Percentiles rank a stretch among this genome's conserved stretches.
These are phyloP conservation scores for Cytidiella melzeri DNA, from an alignment of 768 basidiomycete genomes.

Conservation along the genomic window DNA sequence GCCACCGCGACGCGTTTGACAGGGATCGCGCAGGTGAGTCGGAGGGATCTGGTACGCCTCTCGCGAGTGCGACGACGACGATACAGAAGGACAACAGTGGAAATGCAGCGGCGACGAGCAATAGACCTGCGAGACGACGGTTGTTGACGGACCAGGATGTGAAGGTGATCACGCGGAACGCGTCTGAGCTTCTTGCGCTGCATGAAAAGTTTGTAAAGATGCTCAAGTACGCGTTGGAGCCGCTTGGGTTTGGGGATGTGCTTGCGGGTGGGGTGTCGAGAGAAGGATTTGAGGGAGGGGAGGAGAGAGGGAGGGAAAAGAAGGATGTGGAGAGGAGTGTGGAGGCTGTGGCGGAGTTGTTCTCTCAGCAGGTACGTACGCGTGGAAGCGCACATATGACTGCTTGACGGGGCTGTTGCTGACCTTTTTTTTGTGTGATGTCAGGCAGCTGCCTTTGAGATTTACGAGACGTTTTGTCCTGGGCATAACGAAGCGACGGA, in stretches of 20 bases:
- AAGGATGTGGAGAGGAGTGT: slow-evolving; percentile 21
- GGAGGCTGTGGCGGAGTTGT: slow-evolving; percentile 17
- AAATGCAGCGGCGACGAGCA: no score
- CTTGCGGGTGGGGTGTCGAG: slow-evolving; percentile 12
- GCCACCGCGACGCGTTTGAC: no score
- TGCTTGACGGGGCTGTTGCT: not conserved
- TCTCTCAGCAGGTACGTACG: slow-evolving; percentile 20
- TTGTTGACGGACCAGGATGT: slow-evolving; percentile 56
- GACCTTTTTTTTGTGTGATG: no score
- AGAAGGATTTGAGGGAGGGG: slow-evolving; percentile 4
- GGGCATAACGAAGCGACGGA: slow-evolving; percentile 80
- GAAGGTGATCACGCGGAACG: slow-evolving; percentile 58
- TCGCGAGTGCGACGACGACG: no score
- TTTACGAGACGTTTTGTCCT: slow-evolving; percentile 85
- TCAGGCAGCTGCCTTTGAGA: slow-evolving; percentile 67
- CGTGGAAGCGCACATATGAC: not conserved
- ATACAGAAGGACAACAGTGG: no score
- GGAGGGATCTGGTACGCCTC: no score
- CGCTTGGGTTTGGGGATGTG: slow-evolving; percentile 38
- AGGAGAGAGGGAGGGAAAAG: slow-evolving; percentile 2
- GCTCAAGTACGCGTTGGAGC: slow-evolving; percentile 42
- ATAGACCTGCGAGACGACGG: no score
- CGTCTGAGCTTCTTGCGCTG: slow-evolving; percentile 56
- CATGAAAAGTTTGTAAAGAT: slow-evolving; percentile 64
- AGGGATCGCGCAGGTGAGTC: no score